Evolutionary conservation across 352 stramenopile species (phyloP), one percentile per base, ranked within the genome.

Genomic region (Phytophthora pisi): DNA sequence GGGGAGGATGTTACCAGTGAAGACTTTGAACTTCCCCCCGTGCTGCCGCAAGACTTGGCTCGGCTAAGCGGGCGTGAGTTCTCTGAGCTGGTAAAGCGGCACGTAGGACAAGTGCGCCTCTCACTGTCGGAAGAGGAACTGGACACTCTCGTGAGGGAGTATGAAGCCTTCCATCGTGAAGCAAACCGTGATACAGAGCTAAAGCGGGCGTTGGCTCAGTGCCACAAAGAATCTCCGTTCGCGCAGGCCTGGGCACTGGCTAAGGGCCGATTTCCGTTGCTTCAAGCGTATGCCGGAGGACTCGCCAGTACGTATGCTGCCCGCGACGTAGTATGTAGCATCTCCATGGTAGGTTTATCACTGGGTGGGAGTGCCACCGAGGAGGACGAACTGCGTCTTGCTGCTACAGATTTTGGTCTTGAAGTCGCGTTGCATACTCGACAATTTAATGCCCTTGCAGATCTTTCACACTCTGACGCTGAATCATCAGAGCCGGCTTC

Each of bases 201-300:
- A 0, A 61, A 61, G 34, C 13, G 26, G 13, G 56, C 57, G 7
- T 28, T 64, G n/a, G 40, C 26, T 4, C 16, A 51, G 18, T 66
- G 67, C 15, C 15, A 60, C 40, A 46, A 61, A 20, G 50, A 69
- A 5, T 62, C 53, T 2, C 28, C 61, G n/a, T 85, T 89, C 56
- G 68, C 75, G n/a, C 20, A 23, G 16, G 55, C 65, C 5, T 89
- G 77, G 78, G 42, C 31, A 1, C 52, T 57, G n/a, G 74, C 68
- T 0, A 57, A 60, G 1, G 56, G 69, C 7, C 71, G 69, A 23
- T 86, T 89, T 50, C 67, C 62, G 0, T 36, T 60, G 20, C 57
- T 88, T 9, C 65, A 86, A 52, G 60, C 57, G 26, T 86, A 81
- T 51, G 80, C 73, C 0, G 80, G 73, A 9, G 75, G 70, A 8